These are phyloP conservation scores for Elaeis guineensis DNA, from an alignment of 176 grass and related monocot species.

Conservation along the genomic window DNA sequence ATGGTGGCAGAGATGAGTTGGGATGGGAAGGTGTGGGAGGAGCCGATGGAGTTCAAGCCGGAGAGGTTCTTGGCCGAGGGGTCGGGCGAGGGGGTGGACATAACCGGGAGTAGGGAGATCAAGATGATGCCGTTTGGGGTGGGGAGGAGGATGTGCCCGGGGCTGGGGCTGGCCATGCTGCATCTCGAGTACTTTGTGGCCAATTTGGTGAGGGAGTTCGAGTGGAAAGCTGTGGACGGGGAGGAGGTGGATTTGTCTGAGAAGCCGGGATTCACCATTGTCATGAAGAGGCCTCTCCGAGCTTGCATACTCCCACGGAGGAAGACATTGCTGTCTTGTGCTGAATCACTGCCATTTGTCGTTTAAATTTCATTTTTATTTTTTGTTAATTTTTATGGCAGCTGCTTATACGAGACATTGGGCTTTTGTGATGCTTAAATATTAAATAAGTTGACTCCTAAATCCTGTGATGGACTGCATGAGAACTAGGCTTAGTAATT, in stretches of 20 bases:
- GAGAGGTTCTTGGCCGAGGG: constrained; percentile 54
- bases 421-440: too few relatives aligned
- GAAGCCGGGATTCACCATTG: constrained; percentile 8
- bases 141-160: constrained; percentile 51
- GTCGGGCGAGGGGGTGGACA: constrained; percentile 27
- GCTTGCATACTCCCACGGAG: constrained; percentile 6
- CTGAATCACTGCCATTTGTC: too few relatives aligned
- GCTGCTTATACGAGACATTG: too few relatives aligned
- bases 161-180: constrained; percentile 22
- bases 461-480: too few relatives aligned
- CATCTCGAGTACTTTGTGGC: constrained; percentile 49
- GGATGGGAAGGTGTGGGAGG: constrained; percentile 37
- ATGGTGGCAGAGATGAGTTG: constrained; percentile 22
- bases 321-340: too few relatives aligned
- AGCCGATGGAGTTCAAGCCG: constrained; percentile 39
- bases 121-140: constrained; percentile 80
- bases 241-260: constrained; percentile 30
- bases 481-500: too few relatives aligned
- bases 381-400: too few relatives aligned
- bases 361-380: too few relatives aligned
- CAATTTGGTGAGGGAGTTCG: constrained; percentile 33
- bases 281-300: constrained; percentile 36
- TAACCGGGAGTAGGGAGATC: constrained; percentile 46
- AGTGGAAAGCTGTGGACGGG: constrained; percentile 25
- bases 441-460: too few relatives aligned